Percentiles rank a stretch among this genome's conserved stretches.
These are phyloP conservation scores for Pseudocercospora macadamiae DNA, from an alignment of 2,329 filamentous ascomycete species.

Conservation along the genomic window DNA sequence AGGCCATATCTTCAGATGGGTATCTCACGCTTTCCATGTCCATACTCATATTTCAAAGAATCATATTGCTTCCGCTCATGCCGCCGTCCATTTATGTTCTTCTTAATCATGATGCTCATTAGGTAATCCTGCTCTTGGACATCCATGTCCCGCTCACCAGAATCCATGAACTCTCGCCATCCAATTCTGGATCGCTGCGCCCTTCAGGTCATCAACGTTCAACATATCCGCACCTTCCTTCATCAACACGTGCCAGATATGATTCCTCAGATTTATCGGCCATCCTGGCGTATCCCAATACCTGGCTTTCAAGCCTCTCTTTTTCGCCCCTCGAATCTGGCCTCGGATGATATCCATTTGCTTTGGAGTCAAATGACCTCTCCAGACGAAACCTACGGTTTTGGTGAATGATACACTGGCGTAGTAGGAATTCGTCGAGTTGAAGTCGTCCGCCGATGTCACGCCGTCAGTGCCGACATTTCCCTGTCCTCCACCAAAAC, in stretches of 20 bases:
- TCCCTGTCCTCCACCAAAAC: conserved; percentile 46
- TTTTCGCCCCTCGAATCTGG: conserved; percentile 57
- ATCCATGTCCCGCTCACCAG: no score
- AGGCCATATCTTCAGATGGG: not conserved
- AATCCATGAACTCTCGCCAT: conserved; percentile 27
- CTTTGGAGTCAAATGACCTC: conserved; percentile 48
- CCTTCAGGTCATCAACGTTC: conserved; percentile 61
- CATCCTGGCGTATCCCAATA: conserved; percentile 62
- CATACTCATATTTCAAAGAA: no score
- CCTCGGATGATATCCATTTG: conserved; percentile 54
- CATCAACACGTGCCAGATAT: conserved; percentile 58
- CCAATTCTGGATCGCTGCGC: conserved; percentile 55
- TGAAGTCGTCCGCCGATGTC: conserved; percentile 50
- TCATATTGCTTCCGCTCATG: not conserved
- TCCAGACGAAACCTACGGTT: conserved; percentile 53
- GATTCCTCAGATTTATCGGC: conserved; percentile 57
- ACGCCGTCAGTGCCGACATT: conserved; percentile 35
- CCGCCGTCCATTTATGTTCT: not conserved
- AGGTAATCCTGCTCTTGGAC: no score
- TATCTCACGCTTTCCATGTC: not conserved
- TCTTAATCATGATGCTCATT: no score
- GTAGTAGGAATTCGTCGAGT: conserved; percentile 65
- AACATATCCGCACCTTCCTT: conserved; percentile 58
- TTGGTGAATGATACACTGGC: conserved; percentile 62
- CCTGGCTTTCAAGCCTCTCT: conserved; percentile 56